A percentile compares a stretch with the other conserved stretches of the same genome.
Conservation (phyloP, 75 land plant species). For the Pinus taeda region DNA sequence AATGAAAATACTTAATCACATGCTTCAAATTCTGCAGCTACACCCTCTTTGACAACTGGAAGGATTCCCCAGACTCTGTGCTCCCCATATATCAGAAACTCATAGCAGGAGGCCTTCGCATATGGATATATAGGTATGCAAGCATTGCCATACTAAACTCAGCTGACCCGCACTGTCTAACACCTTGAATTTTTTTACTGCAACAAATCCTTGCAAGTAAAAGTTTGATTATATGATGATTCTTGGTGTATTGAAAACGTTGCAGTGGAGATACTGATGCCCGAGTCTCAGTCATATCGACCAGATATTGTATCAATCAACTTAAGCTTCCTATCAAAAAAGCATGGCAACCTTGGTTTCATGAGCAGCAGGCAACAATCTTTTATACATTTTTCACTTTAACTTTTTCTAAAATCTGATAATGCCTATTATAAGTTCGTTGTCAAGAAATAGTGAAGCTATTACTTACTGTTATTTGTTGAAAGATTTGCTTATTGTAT, state of each 20-base stretch:
- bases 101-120: constrained; percentile 58
- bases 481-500: no score
- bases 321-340: no score
- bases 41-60: constrained; percentile 42
- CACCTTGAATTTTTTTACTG: neutral
- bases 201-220: neutral
- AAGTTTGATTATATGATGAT: neutral
- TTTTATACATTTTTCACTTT: no score
- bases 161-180: neutral
- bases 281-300: no score
- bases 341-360: no score
- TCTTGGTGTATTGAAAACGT: neutral
- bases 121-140: constrained; percentile 86
- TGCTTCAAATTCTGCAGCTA: constrained; percentile 17
- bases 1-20: no score
- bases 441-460: no score
- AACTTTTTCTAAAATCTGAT: no score
- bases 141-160: neutral
- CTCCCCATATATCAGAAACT: constrained; percentile 79
- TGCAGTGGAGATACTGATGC: neutral
- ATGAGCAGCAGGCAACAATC: no score
- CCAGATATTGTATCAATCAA: no score
- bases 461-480: no score
- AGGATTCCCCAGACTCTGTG: constrained; percentile 63
- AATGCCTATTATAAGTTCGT: no score